phyloP scores from a whole-genome alignment of 2,329 filamentous ascomycete genomes.

The Tympanopsis confertula region DNA sequence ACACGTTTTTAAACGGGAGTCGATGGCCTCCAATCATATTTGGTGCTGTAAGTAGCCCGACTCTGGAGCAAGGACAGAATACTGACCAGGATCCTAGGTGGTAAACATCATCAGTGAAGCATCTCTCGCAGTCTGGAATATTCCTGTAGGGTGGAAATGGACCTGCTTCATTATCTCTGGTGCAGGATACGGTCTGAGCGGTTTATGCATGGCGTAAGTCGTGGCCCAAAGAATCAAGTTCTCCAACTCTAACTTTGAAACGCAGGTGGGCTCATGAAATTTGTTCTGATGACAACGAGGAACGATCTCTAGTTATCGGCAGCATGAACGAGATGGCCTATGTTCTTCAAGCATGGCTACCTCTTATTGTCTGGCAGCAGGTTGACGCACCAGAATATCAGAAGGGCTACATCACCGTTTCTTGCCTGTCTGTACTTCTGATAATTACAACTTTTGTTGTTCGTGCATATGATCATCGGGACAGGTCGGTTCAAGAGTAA shows the following conservation, averaged over 20 bases:
- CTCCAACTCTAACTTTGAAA: slow-evolving; percentile 4
- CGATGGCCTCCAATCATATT: slow-evolving; percentile 57
- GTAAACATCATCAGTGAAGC: slow-evolving; percentile 28
- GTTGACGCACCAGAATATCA: slow-evolving; percentile 46
- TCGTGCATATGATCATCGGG: slow-evolving; percentile 29
- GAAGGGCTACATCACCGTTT: slow-evolving; percentile 47
- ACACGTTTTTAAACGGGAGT: slow-evolving; percentile 42
- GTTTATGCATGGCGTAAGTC: slow-evolving; percentile 34
- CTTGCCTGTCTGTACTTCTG: slow-evolving; percentile 32
- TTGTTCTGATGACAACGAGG: slow-evolving; percentile 45
- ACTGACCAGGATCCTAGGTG: slow-evolving; percentile 4
- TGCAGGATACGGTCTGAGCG: slow-evolving; percentile 30
- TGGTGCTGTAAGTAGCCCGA: slow-evolving; percentile 16
- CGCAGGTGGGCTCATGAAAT: slow-evolving; percentile 39
- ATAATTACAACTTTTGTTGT: slow-evolving; percentile 37
- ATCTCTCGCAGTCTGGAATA: slow-evolving; percentile 33
- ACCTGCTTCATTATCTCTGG: slow-evolving; percentile 44
- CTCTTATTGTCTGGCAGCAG: slow-evolving; percentile 54
- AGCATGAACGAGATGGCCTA: slow-evolving; percentile 62
- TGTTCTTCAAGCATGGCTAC: slow-evolving; percentile 59
- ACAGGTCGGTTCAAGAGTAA: too few relatives aligned
- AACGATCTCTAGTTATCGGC: slow-evolving; percentile 53
- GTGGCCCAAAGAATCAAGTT: too few relatives aligned
- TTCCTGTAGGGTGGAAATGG: slow-evolving; percentile 47
- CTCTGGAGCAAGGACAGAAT: background rate